Evolutionary conservation across 2,329 filamentous ascomycete species (phyloP), one percentile per base, ranked within the genome.

Genomic region (Juglanconis oblonga): DNA sequence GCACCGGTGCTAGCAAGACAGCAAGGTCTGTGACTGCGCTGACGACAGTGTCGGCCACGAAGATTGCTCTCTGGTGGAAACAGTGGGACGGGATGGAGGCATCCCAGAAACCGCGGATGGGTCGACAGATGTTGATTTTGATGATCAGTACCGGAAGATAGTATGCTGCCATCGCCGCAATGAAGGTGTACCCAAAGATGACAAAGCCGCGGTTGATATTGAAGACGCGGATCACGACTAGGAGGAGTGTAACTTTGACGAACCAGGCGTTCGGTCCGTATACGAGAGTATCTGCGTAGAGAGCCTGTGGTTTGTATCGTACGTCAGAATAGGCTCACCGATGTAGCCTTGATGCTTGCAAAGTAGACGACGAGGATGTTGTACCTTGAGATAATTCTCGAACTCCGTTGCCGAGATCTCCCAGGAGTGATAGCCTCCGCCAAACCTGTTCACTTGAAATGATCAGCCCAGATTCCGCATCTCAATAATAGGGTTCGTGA

Each of bases 261-360:
- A 58, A 58, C 57, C 57, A 58, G 11, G 57, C 51, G 29, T 53
- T 58, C 17, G 57, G 57, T 3, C 57, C 57, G 24, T 58, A 58
- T 14, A 58, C 50, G 17, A 58, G 35, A 31, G 57, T 58, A 17
- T 58, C 51, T 17, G 50, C 57, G 29, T 58, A 58, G 29, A 58
- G 57, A 24, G 51, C 57, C 57, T 58, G 45, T 1, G 24, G 24
- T 24, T 24, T n/a, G 13, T 10, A 3, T 32, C 7, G 3, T 32
- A 38, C 11, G 13, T n/a, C 1, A 53, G 17, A 29, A 33, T 9
- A 33, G 5, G 11, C 7, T 48, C 24, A 47, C 1, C 44, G 9
- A 47, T 47, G 57, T 33, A 14, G 13, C 14, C 1, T n/a, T 33
- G 33, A 24, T 33, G 2, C 10, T 35, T 13, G 10, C 14, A n/a